A percentile compares a stretch with the other conserved stretches of the same genome.
phyloP scores from a whole-genome alignment of 495 filamentous ascomycete species.

The Talaromyces trachyspermus region DNA sequence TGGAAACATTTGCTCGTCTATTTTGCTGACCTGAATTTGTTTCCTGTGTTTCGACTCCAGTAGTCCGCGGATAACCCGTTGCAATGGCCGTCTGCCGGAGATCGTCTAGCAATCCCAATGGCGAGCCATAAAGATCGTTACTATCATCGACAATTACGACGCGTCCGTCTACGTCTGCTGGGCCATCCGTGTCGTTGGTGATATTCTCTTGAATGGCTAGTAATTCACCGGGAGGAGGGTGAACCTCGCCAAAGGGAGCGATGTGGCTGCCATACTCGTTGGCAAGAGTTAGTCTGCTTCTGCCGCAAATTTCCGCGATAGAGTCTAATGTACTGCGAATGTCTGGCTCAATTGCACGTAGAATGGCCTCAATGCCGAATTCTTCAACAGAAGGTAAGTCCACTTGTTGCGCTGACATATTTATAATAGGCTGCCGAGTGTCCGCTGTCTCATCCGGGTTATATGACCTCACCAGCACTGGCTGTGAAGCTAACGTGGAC shows the following conservation, averaged over 20 bases:
- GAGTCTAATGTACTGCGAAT: conserved; percentile 49
- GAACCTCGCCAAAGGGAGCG: conserved; percentile 52
- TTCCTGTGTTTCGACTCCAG: too few relatives aligned
- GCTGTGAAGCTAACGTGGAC: conserved; percentile 27
- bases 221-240: conserved; percentile 27
- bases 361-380: conserved; percentile 54
- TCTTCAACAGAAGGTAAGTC: conserved; percentile 42
- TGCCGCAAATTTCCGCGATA: conserved; percentile 58
- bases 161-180: conserved; percentile 14
- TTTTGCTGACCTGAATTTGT: not conserved
- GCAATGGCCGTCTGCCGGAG: conserved; percentile 13
- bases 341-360: conserved; percentile 52
- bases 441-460: conserved; percentile 29
- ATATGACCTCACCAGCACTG: conserved; percentile 40
- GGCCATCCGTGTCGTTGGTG: not conserved
- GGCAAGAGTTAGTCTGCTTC: conserved; percentile 53
- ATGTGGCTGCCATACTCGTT: conserved; percentile 59
- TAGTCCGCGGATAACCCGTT: conserved; percentile 9
- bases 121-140: conserved; percentile 21
- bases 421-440: conserved; percentile 12
- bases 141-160: conserved; percentile 35
- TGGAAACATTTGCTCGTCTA: not conserved
- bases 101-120: conserved; percentile 28
- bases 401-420: conserved; percentile 25
- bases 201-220: conserved; percentile 37